Evolutionary conservation across 768 basidiomycete species (phyloP), one percentile per base, ranked within the genome.

Genomic region (Rhodotorula babjevae): DNA sequence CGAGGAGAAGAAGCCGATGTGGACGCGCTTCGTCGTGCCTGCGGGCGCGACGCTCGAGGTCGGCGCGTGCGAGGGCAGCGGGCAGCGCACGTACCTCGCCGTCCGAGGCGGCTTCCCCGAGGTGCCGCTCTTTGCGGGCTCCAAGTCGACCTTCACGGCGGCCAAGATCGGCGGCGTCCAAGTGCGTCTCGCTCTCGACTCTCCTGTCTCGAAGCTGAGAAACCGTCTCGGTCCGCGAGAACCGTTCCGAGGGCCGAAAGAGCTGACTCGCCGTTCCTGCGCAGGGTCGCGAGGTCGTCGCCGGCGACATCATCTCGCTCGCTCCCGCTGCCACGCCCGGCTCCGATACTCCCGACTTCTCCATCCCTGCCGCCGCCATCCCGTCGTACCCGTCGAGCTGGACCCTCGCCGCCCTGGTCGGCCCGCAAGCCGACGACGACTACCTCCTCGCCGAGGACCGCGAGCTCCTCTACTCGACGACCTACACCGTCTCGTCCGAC

Each of bases 391-490:
- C 84, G 1, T 78, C 78, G 2, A 78, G 85, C 36, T 87, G 87
- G 86, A 79, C 80, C 0, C 76, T 90, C 11, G 79, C 85, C 59
- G 86, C 86, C 57, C 83, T 90, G 23, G 75, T 86, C 2, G 88
- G 89, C 0, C 89, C 88, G 0, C 87, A 89, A 29, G 87, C 85
- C 68, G 86, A 88, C 67, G 81, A 82, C 8, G 84, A 85, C 61
- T 89, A 85, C 76, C 73, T 89, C 25, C 85, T 85, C 0, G 40
- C 79, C 1, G 80, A 83, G 15, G 88, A 87, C 27, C 83, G 85
- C 42, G 63, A 78, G 1, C 73, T 77, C 14, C 87, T 89, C 72
- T 89, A 88, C 75, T 79, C 79, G 0, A 85, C 86, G 0, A 75
- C 73, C 2, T 89, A 86, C 87, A 81, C 78, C 0, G 82, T 89